Evolutionary conservation across 2,329 filamentous ascomycete genomes (phyloP).

Genomic region (Alternaria arbusti): DNA sequence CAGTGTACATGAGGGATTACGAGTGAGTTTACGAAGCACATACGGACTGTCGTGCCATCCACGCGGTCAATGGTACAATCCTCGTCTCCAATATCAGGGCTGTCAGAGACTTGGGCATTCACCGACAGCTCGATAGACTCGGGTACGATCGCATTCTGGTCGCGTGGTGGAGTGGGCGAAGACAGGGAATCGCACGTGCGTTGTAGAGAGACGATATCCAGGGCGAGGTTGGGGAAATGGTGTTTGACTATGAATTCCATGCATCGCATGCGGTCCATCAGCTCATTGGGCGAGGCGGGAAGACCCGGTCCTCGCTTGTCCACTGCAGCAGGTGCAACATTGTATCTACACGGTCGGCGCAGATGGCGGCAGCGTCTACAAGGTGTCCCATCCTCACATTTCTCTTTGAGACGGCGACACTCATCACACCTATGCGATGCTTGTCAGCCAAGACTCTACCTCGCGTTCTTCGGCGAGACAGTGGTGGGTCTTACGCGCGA

Average conservation of each 20-base stretch:
- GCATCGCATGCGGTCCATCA: slow-evolving; percentile 11
- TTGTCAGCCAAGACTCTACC: slow-evolving; percentile 5
- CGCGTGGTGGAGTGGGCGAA: background rate
- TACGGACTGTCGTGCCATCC: slow-evolving; percentile 15
- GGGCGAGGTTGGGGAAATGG: slow-evolving; percentile 8
- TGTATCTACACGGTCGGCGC: slow-evolving; percentile 54
- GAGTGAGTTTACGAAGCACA: background rate
- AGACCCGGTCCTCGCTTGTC: background rate
- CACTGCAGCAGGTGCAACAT: slow-evolving; percentile 1
- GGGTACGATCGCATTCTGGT: background rate
- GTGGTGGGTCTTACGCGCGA: slow-evolving; percentile 15
- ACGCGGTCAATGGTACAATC: slow-evolving; percentile 13
- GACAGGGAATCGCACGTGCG: slow-evolving; percentile 10
- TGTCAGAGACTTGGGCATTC: slow-evolving; percentile 3
- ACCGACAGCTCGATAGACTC: background rate
- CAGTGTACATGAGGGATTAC: background rate
- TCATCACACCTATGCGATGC: slow-evolving; percentile 56
- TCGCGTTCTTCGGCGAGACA: background rate
- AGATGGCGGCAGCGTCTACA: slow-evolving; percentile 61
- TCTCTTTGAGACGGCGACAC: slow-evolving; percentile 63
- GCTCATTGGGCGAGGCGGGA: slow-evolving; percentile 3
- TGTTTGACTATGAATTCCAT: slow-evolving; percentile 10
- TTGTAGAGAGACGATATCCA: slow-evolving; percentile 9
- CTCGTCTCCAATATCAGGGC: slow-evolving; percentile 12
- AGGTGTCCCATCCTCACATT: slow-evolving; percentile 63